phyloP scores from a whole-genome alignment of 352 stramenopile species.

The Thalassiosira livingstoniorum region DNA sequence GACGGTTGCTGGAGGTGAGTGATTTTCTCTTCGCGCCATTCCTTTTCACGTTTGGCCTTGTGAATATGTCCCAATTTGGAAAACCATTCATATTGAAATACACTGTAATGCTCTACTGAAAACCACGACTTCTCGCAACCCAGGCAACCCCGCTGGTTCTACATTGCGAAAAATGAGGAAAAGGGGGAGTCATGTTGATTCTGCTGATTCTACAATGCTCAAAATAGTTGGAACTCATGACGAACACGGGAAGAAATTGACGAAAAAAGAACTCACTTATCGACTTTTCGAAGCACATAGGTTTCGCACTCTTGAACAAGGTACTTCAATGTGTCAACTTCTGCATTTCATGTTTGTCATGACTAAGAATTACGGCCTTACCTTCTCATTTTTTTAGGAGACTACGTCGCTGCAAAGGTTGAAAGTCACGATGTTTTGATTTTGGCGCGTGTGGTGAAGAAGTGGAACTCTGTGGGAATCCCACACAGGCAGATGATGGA shows the following conservation, averaged over 20 bases:
- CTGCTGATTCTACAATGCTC: conserved; percentile 27
- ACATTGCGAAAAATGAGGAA: conserved; percentile 75
- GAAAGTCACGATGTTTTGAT: conserved; percentile 77
- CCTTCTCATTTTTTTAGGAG: no score
- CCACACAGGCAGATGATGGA: conserved; percentile 62
- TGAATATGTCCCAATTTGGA: no score
- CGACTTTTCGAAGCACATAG: conserved; percentile 70
- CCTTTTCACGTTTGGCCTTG: background rate
- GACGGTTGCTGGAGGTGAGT: conserved; percentile 34
- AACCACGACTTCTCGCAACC: background rate
- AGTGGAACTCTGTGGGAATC: conserved; percentile 57
- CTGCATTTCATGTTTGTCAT: no score
- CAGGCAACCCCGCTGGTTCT: conserved; percentile 59
- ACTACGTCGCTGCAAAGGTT: conserved; percentile 70
- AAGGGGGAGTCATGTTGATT: background rate
- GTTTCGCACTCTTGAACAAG: conserved; percentile 62
- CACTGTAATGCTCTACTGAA: no score
- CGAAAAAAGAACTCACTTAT: conserved; percentile 68
- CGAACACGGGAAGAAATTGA: conserved; percentile 57
- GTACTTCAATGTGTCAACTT: no score
- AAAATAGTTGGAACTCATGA: conserved; percentile 24
- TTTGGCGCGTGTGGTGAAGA: conserved; percentile 69
- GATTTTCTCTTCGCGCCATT: background rate
- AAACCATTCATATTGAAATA: no score
- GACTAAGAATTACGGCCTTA: no score